Evolutionary conservation across 192 early-diverging fungal species (phyloP), one percentile per base, ranked within the genome.

Genomic region (Chytriomyces hyalinus): DNA sequence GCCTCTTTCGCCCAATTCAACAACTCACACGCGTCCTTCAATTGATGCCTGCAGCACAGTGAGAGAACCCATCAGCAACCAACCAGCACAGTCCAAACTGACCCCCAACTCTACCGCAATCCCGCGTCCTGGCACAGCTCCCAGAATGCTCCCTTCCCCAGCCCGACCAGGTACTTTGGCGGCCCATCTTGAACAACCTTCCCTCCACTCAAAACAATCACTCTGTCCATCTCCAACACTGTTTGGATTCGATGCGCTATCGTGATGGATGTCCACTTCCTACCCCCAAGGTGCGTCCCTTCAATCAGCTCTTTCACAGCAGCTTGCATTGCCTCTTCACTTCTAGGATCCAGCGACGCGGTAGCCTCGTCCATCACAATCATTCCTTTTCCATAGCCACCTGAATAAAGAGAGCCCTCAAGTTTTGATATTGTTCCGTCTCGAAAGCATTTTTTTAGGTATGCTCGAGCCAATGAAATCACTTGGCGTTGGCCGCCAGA

Each of bases 291-390:
- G 88, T 88, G 69, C 81, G 0, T 89, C 49, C 90, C 78, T 26
- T 81, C 80, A 71, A 90, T 85, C 67, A 91, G 86, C 46, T 44
- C 69, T 46, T 92, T 90, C 61, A 98, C 94, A 0, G 94, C 92
- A 17, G 79, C 74, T 79, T 98, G 95, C 79, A 96, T 95, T 46
- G 83, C 85, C 24, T 82, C 87, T 67, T 98, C 97, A 9, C 93
- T 94, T 63, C 88, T 84, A 81, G 91, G 87, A 75, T 98, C 97
- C 6, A 96, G 92, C 3, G 89, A 90, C 17, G 94, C 96, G 0
- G 97, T 97, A 0, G 96, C 94, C 64, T 87, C 87, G 61, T 88
- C 87, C 49, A 88, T 46, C 13, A 86, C 65, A 17, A 82, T 53
- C 17, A 92, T 87, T 59, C 24, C 90, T n/a, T 49, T 26, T 22